Percentiles rank a stretch among this genome's conserved stretches.
Conservation (phyloP, 129 eudicot species). For the Scalesia atractyloides region DNA sequence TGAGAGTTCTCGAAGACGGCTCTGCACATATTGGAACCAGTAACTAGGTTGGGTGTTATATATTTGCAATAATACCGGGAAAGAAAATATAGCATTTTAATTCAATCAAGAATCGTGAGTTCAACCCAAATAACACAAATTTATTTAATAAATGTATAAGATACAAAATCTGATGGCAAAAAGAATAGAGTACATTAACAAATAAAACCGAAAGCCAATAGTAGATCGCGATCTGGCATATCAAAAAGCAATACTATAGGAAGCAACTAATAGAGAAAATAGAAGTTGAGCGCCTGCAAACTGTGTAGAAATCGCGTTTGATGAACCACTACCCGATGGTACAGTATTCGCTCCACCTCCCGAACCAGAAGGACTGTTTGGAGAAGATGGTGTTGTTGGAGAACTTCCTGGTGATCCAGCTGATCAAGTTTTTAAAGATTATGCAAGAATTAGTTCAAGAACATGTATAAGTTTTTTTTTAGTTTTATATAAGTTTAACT, state of each 20-base stretch:
- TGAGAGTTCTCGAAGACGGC: no score
- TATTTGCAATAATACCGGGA: no score
- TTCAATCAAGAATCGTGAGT: background rate
- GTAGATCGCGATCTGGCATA: background rate
- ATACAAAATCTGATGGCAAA: background rate
- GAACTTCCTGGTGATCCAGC: slow-evolving; percentile 55
- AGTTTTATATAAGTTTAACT: background rate
- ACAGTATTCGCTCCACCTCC: slow-evolving; percentile 45
- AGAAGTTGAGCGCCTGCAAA: slow-evolving; percentile 35
- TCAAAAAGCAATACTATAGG: slow-evolving; percentile 12
- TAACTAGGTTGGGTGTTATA: no score
- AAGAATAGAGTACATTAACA: background rate
- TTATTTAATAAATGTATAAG: background rate
- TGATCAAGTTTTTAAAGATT: slow-evolving; percentile 21
- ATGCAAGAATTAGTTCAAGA: slow-evolving; percentile 21
- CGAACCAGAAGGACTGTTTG: slow-evolving; percentile 38
- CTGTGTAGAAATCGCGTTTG: slow-evolving; percentile 38
- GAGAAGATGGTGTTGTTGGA: slow-evolving; percentile 48
- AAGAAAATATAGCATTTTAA: no score
- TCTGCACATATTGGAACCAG: no score
- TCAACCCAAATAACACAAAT: background rate
- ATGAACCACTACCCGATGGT: slow-evolving; percentile 54
- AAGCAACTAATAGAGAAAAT: slow-evolving; percentile 14
- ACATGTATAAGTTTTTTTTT: background rate
- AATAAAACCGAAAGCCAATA: background rate